Conservation (phyloP, 1,139 yeast genomes). For the Debaryomyces psychrophilus region DNA sequence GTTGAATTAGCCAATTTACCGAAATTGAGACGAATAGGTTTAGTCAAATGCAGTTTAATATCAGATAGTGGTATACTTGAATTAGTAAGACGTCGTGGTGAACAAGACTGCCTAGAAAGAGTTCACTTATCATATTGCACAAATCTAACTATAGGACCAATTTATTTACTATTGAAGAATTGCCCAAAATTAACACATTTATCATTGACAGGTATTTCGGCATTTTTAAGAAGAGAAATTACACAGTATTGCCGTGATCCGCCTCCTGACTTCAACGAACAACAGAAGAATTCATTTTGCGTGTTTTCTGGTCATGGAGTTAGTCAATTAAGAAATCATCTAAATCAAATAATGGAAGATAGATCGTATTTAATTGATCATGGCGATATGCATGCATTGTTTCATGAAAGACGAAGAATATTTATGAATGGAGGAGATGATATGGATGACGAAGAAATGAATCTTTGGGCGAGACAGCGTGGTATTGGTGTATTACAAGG, state of each 20-base stretch:
- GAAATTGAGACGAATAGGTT: constrained; percentile 84
- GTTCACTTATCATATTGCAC: constrained; percentile 93
- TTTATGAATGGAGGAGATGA: constrained; percentile 25
- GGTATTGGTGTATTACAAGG: constrained; percentile 36
- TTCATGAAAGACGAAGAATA: constrained; percentile 39
- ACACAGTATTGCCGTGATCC: constrained; percentile 92
- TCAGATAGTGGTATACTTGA: constrained; percentile 85
- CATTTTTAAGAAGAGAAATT: constrained; percentile 83
- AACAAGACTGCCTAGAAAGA: constrained; percentile 79
- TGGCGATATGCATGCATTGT: constrained; percentile 38
- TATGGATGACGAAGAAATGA: constrained; percentile 32
- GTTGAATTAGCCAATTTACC: constrained; percentile 78
- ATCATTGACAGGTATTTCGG: constrained; percentile 84
- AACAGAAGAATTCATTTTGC: constrained; percentile 85
- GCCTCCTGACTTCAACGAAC: constrained; percentile 88
- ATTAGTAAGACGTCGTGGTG: constrained; percentile 72
- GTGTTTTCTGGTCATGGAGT: constrained; percentile 95
- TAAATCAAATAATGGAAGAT: constrained; percentile 51
- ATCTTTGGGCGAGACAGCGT: constrained; percentile 37
- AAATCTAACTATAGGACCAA: constrained; percentile 72
- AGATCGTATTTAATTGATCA: constrained; percentile 45
- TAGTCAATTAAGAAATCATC: constrained; percentile 63
- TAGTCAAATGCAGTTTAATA: constrained; percentile 87
- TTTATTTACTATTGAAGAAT: constrained; percentile 68
- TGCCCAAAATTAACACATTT: constrained; percentile 90